Percentiles rank a stretch among this genome's conserved stretches.
phyloP scores from a whole-genome alignment of 176 grass and related monocot genomes.

The Juncus effusus region DNA sequence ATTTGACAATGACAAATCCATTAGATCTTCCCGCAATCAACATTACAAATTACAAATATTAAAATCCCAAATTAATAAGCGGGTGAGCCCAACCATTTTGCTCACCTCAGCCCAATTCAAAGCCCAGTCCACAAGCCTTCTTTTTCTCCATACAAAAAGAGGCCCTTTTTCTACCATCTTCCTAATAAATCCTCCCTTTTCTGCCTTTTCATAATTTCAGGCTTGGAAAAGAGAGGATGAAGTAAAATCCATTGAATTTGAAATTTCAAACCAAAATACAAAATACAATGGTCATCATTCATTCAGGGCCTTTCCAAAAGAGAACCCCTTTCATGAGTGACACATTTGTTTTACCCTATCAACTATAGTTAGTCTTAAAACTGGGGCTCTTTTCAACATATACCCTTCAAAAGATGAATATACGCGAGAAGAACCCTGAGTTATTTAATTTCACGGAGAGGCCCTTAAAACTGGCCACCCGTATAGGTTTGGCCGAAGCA shows the following conservation, averaged over 20 bases:
- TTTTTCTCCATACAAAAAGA: slow-evolving; percentile 24
- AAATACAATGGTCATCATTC: not conserved
- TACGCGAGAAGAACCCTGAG: slow-evolving; percentile 10
- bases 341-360: not conserved
- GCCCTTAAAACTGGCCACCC: slow-evolving; percentile 49
- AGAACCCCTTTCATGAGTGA: slow-evolving; percentile 17
- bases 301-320: slow-evolving; percentile 19
- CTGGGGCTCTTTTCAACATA: slow-evolving; percentile 2
- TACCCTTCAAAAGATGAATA: slow-evolving; percentile 17
- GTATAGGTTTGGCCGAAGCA: slow-evolving; percentile 80
- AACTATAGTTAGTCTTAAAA: slow-evolving; percentile 19
- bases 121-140: slow-evolving; percentile 7
- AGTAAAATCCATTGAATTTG: not conserved
- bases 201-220: slow-evolving; percentile 31
- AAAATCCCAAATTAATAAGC: not conserved
- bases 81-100: slow-evolving; percentile 27
- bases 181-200: slow-evolving; percentile 13
- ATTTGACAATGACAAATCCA: no score
- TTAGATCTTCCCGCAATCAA: not conserved
- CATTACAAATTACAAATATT: not conserved
- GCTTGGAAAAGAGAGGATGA: slow-evolving; percentile 21
- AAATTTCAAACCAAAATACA: not conserved
- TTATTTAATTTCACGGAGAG: slow-evolving; percentile 2
- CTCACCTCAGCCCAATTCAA: slow-evolving; percentile 23
- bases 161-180: not conserved